A percentile compares a stretch with the other conserved stretches of the same genome.
Evolutionary conservation across 2,329 filamentous ascomycete species (phyloP).

Genomic region (Alternaria viburni): DNA sequence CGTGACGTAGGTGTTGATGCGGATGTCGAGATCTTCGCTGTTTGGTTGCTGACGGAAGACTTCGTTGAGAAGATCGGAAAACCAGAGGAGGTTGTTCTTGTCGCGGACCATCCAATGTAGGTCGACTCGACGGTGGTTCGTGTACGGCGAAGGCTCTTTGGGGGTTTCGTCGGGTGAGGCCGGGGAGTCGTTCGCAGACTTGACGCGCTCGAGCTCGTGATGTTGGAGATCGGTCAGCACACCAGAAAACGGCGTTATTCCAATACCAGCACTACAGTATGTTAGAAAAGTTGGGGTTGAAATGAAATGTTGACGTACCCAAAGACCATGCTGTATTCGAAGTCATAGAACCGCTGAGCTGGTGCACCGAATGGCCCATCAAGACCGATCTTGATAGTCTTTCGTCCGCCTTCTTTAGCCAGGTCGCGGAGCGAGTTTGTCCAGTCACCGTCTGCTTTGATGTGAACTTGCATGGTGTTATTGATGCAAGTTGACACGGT

Average conservation of each 20-base stretch:
- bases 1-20: slow-evolving; percentile 64
- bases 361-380: slow-evolving; percentile 66
- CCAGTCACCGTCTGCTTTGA: slow-evolving; percentile 66
- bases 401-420: slow-evolving; percentile 45
- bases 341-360: slow-evolving; percentile 65
- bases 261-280: slow-evolving; percentile 57
- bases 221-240: slow-evolving; percentile 62
- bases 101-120: slow-evolving; percentile 68
- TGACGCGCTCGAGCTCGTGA: slow-evolving; percentile 49
- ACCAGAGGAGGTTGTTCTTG: slow-evolving; percentile 63
- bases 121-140: slow-evolving; percentile 59
- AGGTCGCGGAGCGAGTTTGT: slow-evolving; percentile 56
- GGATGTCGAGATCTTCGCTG: slow-evolving; percentile 55
- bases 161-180: slow-evolving; percentile 12
- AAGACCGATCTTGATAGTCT: slow-evolving; percentile 58
- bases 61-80: slow-evolving; percentile 62
- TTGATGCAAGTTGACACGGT: slow-evolving; percentile 63
- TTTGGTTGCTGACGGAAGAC: slow-evolving; percentile 46
- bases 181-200: slow-evolving; percentile 17
- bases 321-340: slow-evolving; percentile 62
- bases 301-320: slow-evolving; percentile 21
- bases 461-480: slow-evolving; percentile 61
- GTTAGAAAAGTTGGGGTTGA: slow-evolving; percentile 2
- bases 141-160: slow-evolving; percentile 31
- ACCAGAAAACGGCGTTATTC: slow-evolving; percentile 64